Base-by-base conservation (phyloP, 345 rosid species). In the Conringia planisiliqua region DNA sequence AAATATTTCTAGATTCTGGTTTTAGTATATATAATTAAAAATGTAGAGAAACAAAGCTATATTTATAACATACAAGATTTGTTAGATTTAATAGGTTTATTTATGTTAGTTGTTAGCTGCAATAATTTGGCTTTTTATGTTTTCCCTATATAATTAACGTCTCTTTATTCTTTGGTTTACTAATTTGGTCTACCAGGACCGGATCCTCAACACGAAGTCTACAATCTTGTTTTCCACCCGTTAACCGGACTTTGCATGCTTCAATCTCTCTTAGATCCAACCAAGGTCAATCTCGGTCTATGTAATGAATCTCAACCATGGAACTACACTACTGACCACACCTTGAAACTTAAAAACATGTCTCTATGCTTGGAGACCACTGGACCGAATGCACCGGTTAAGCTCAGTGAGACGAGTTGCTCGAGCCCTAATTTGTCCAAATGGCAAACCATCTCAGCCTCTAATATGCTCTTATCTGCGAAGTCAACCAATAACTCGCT, bases 141-240 rank as follows among this genome's bases (percentile, higher is more conserved):
- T 40, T 11, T 40, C 16, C 16, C 6, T 42, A 42, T 2, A 1
- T 43, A 29, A 6, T 26, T 16, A 24, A 33, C 33, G 50, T 52
- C 35, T 67, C 36, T 20, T n/a, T 24, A 22, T 24, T 39, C 20
- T 43, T 24, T 36, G 62, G 7, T 51, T 18, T n/a, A 44, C n/a
- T 44, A 26, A 24, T 10, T 11, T 55, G 43, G 42, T 33, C 43
- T 17, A 56, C 7, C 90, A 92, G 96, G 94, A 56, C 94, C 98
- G 18, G 92, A 87, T 1, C 78, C 9, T 76, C 86, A 10, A 70
- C 47, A 50, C 36, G 64, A 46, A 17, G 58, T 22, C 6, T 89
- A 92, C 75, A 83, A 83, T 79, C 81, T 90, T 71, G 84, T 92
- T 50, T 92, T 83, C 76, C 97, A 83, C 76, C 96, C 95, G 6